A percentile compares a stretch with the other conserved stretches of the same genome.
These are phyloP conservation scores for Pseudocercospora vitis DNA, from an alignment of 2,329 filamentous ascomycete genomes.

Conservation along the genomic window DNA sequence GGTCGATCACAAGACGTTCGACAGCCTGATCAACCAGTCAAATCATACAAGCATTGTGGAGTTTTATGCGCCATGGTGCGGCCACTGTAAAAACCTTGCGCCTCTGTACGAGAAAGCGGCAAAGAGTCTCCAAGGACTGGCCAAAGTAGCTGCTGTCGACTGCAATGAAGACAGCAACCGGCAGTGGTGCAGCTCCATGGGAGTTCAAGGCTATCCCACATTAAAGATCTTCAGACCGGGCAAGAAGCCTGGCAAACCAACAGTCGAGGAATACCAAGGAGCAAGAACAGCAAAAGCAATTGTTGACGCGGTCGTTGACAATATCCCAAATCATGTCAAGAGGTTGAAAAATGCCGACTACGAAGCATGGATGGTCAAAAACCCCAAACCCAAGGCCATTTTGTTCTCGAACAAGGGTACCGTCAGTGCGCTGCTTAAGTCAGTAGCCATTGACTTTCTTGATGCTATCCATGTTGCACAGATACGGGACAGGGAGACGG, in stretches of 20 bases:
- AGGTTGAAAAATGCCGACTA: constrained; percentile 76
- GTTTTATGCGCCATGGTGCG: constrained; percentile 98
- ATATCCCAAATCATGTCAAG: constrained; percentile 90
- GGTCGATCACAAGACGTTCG: constrained; percentile 75
- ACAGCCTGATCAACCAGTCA: constrained; percentile 78
- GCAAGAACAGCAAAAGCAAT: constrained; percentile 81
- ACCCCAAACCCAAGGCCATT: constrained; percentile 76
- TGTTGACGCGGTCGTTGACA: constrained; percentile 77
- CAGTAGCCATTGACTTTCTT: constrained; percentile 87
- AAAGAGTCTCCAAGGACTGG: constrained; percentile 82
- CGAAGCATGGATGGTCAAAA: constrained; percentile 66
- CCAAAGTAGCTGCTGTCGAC: constrained; percentile 90
- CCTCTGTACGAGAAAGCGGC: constrained; percentile 94
- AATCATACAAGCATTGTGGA: constrained; percentile 66
- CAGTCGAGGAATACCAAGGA: constrained; percentile 89
- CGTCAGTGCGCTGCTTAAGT: constrained; percentile 77
- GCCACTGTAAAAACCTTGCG: constrained; percentile 94
- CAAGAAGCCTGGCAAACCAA: constrained; percentile 75
- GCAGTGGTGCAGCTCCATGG: constrained; percentile 77
- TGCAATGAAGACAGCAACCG: constrained; percentile 96
- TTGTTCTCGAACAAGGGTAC: constrained; percentile 92
- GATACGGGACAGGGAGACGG: constrained; percentile 76
- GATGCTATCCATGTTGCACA: constrained; percentile 78
- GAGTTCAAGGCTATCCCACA: constrained; percentile 91
- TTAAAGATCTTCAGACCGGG: constrained; percentile 88